Evolutionary conservation across 257 asterid species (phyloP), one percentile per base, ranked within the genome.

Genomic region (Jacaranda mimosifolia): DNA sequence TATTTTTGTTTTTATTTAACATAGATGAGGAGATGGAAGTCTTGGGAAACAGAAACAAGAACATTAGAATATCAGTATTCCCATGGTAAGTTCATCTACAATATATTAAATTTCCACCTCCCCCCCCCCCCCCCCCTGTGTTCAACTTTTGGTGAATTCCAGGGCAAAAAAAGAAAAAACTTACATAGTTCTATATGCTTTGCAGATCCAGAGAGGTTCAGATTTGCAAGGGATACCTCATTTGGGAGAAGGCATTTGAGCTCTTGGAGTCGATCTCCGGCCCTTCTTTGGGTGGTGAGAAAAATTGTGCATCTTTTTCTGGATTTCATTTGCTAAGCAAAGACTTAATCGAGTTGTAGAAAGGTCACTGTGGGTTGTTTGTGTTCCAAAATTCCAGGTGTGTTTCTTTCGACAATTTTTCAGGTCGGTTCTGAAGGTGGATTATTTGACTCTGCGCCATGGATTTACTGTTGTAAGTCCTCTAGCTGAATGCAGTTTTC

Each of bases 1-100:
- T 45, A 58, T 38, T 17, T 35, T 9, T 36, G 12, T 21, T 5
- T 64, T 60, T 3, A 10, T 38, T 70, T 32, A 32, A 42, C n/a
- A 52, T 79, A 91, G 94, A 91, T 89, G 97, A 85, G 87, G 56
- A 87, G 68, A 68, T 91, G 94, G 96, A 89, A 87, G 81, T 83
- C 86, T 66, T 89, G 96, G 96, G 94, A 91, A 81, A 79, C n/a
- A 63, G 94, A 91, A 84, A 89, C 94, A 73, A 86, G 40, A 78
- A 83, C 92, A 39, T 13, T 81, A 9, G 91, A 87, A 71, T 86
- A 91, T 74, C 89, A 87, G 60, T 86, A 76, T 59, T 83, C 84
- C 32, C 78, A 87, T 36, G 94, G 96, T 87, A 79, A 1, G 66
- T 36, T 3, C 2, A 53, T 53, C 2, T 36, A 63, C 52, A 42